A percentile compares a stretch with the other conserved stretches of the same genome.
Evolutionary conservation across 108 stramenopile genomes (phyloP).

Genomic region (Epipyxis sp.): DNA sequence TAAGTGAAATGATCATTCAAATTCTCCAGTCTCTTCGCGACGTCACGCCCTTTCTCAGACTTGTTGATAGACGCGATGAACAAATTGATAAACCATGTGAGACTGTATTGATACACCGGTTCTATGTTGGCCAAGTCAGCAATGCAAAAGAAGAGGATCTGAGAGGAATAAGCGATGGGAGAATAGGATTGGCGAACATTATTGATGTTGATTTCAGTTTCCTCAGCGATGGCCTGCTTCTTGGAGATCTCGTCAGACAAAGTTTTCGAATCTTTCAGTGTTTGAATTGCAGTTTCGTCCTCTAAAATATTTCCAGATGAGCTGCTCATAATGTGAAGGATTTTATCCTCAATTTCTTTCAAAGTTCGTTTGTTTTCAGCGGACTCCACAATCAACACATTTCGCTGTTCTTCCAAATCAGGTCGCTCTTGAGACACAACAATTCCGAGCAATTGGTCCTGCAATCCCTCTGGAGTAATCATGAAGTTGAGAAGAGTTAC

Average conservation of each 20-base stretch:
- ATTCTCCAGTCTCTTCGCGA: conserved; percentile 47
- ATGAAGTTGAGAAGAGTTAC: conserved; percentile 52
- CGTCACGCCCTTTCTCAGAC: conserved; percentile 52
- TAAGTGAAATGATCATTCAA: conserved; percentile 54
- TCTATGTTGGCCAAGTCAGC: conserved; percentile 55
- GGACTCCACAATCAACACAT: conserved; percentile 46
- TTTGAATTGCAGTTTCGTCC: conserved; percentile 46
- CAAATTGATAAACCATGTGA: conserved; percentile 61
- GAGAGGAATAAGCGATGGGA: conserved; percentile 52
- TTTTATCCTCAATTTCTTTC: conserved; percentile 54
- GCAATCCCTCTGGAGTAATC: conserved; percentile 53
- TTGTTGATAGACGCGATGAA: conserved; percentile 48
- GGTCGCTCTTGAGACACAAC: conserved; percentile 53
- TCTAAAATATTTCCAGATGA: conserved; percentile 56
- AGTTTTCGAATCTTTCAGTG: conserved; percentile 51
- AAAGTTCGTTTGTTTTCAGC: conserved; percentile 53
- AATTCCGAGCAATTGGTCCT: conserved; percentile 54
- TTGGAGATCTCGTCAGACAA: conserved; percentile 51
- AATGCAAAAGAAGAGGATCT: conserved; percentile 56
- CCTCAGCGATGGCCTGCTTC: conserved; percentile 52
- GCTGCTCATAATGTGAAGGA: conserved; percentile 45
- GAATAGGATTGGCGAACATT: conserved; percentile 45
- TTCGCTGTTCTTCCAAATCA: conserved; percentile 56
- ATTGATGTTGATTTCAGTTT: conserved; percentile 54
- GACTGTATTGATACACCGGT: conserved; percentile 59